Evolutionary conservation across 306 rosid species (phyloP).

Genomic region (Rosa multiflora): DNA sequence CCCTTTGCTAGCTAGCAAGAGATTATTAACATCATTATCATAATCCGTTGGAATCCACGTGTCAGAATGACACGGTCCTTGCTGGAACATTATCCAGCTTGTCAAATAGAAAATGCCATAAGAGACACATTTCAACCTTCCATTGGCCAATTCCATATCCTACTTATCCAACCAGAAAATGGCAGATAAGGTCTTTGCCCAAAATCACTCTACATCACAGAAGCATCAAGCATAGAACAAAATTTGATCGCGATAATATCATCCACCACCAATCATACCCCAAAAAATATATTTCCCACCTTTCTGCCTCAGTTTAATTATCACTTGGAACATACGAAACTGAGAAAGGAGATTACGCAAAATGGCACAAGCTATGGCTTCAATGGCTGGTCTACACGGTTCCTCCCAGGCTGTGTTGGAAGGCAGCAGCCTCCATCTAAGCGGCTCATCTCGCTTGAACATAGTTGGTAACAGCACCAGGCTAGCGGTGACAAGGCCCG

Average conservation of each 20-base stretch:
- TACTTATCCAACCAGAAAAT: conserved; percentile 66
- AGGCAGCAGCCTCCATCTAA: conserved; percentile 63
- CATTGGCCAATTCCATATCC: conserved; percentile 58
- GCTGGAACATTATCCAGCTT: conserved; percentile 60
- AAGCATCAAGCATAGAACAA: conserved; percentile 32
- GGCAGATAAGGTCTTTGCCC: conserved; percentile 58
- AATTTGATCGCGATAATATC: conserved; percentile 1
- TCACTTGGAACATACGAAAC: conserved; percentile 24
- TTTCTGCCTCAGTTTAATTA: conserved; percentile 14
- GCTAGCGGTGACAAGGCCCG: conserved; percentile 32
- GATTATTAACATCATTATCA: neutral
- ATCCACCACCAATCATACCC: conserved; percentile 10
- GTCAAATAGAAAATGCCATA: conserved; percentile 21
- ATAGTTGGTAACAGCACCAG: conserved; percentile 35
- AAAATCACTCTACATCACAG: conserved; percentile 49
- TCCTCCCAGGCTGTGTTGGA: conserved; percentile 76
- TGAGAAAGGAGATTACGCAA: neutral
- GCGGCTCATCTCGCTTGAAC: conserved; percentile 60
- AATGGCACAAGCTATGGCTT: conserved; percentile 92
- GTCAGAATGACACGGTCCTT: conserved; percentile 33
- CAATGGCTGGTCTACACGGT: conserved; percentile 78
- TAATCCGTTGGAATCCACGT: conserved; percentile 41
- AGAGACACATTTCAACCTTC: neutral
- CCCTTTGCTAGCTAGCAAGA: neutral
- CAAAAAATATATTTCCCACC: conserved; percentile 32